phyloP scores from a whole-genome alignment of 176 grass and related monocot species.

The Hordeum marinum region DNA sequence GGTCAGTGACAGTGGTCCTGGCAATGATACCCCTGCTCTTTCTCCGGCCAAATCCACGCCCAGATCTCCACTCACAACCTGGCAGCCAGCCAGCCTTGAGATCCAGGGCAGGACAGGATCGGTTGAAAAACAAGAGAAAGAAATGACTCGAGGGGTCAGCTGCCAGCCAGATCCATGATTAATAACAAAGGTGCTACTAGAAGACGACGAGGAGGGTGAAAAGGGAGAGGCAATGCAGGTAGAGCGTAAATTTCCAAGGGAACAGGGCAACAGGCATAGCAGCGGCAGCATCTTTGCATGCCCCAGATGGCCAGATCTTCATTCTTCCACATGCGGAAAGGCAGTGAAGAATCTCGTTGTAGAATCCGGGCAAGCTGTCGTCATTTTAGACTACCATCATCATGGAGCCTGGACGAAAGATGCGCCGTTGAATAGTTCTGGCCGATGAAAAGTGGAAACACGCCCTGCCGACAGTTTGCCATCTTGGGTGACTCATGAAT shows the following conservation, averaged over 20 bases:
- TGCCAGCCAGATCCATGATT: conserved; percentile 20
- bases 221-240: not conserved
- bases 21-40: not conserved
- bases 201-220: not conserved
- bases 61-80: conserved; percentile 21
- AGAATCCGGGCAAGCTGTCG: too few species aligned
- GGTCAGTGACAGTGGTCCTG: not conserved
- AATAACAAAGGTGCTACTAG: conserved; percentile 14
- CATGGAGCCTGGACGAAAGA: not conserved
- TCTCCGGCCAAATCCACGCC: not conserved
- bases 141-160: not conserved
- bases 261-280: not conserved
- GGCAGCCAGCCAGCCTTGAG: conserved; percentile 6
- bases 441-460: not conserved
- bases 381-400: too few species aligned
- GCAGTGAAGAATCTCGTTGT: conserved; percentile 21
- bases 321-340: conserved; percentile 16
- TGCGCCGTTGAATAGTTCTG: not conserved
- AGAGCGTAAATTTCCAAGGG: conserved; percentile 16
- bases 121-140: not conserved
- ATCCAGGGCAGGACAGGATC: not conserved
- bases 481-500: not conserved
- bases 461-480: not conserved
- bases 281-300: conserved; percentile 4
- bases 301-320: not conserved